Evolutionary conservation across 176 grass and related monocot genomes (phyloP).

Genomic region (Thinopyrum elongatum): DNA sequence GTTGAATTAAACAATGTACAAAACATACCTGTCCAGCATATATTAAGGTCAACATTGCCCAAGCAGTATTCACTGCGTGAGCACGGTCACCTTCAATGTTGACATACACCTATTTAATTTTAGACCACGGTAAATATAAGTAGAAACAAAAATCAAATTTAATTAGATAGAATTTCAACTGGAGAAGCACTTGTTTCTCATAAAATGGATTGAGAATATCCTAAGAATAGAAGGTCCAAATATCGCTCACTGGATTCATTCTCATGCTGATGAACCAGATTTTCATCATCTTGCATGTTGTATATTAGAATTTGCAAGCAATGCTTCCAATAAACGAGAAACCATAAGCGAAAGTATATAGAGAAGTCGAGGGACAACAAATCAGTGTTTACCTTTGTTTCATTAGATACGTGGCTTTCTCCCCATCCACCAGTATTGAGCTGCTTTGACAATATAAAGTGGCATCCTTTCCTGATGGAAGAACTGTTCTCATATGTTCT

Average conservation of each 20-base stretch:
- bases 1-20: neutral
- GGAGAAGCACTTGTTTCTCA: neutral
- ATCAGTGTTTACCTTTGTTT: conserved; percentile 20
- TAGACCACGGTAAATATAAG: neutral
- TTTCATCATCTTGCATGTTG: neutral
- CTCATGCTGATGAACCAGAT: neutral
- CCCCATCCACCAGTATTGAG: conserved; percentile 45
- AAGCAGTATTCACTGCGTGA: conserved; percentile 63
- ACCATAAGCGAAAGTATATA: neutral
- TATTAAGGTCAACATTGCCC: conserved; percentile 67
- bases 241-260: neutral
- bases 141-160: neutral
- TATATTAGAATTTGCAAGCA: neutral
- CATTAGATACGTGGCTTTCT: conserved; percentile 36
- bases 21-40: conserved; percentile 44
- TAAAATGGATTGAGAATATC: neutral
- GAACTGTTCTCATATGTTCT: conserved; percentile 34
- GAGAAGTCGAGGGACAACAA: neutral
- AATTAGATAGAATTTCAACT: neutral
- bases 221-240: neutral
- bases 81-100: conserved; percentile 51
- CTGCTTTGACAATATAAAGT: conserved; percentile 48
- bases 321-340: neutral
- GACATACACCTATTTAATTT: conserved; percentile 44
- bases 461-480: conserved; percentile 35